Base-by-base conservation (phyloP, 805 yeast species). In the Kazachstania africana region DNA sequence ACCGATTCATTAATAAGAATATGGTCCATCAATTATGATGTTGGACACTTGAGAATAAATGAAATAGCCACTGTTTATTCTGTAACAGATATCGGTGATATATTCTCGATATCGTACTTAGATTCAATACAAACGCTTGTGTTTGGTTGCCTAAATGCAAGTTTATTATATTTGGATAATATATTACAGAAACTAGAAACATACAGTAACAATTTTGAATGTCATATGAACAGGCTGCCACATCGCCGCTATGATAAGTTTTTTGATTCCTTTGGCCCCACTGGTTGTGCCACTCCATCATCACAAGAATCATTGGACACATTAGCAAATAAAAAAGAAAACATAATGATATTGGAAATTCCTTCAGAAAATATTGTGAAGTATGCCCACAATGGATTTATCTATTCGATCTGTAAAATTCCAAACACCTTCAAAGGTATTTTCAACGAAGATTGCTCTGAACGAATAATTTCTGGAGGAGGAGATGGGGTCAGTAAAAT, bases 101-200 rank as follows among this genome's bases (percentile, higher is more conserved):
- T 88, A 12, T 88, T 88, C 50, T 78, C 94, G 6, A 58, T 88
- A 21, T 70, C 75, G 6, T 83, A 91, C 74, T 65, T 77, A 12
- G 69, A 72, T 13, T 41, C 58, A 2, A 52, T 70, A 8, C 66
- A 74, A 28, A 72, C 82, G 0, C 62, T 88, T 4, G 82, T 76
- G 39, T 70, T 83, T 44, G 98, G 98, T 4, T 78, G 94, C 9
- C 97, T 91, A 53, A 88, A 87, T 50, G 95, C 97, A 3, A 70
- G 87, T 1, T 69, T 88, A 12, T 69, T 82, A 26, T 88, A 81
- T 74, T 75, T 82, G 35, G 67, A 67, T 27, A 45, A 50, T 24
- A 36, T 55, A 4, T 41, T 53, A 24, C 43, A 49, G 14, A 34
- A 45, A 27, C 27, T 50, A 12, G 31, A 44, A 15, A 35, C 33